These are phyloP conservation scores for Cymodocea nodosa DNA, from an alignment of 116 monocot species.

Conservation along the genomic window DNA sequence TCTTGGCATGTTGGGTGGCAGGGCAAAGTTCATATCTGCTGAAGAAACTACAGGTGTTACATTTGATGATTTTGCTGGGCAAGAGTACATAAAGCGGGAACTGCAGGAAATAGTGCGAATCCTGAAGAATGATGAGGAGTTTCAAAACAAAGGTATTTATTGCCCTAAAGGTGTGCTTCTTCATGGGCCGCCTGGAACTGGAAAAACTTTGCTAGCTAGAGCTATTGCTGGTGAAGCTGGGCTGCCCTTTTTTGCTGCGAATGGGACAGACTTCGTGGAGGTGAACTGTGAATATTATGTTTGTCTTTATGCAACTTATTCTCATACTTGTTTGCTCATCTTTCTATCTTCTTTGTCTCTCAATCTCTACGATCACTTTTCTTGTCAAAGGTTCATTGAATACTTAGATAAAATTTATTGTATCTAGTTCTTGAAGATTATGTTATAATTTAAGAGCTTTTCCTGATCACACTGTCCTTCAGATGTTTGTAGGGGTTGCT, in stretches of 20 bases:
- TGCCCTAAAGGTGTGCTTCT: slow-evolving; percentile 93
- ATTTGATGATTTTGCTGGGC: slow-evolving; percentile 94
- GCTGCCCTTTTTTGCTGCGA: slow-evolving; percentile 86
- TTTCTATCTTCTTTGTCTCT: neutral
- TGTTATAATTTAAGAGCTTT: neutral
- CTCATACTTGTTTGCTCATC: neutral
- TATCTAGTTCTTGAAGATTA: neutral
- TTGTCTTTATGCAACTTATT: neutral
- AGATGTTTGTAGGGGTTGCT: slow-evolving; percentile 98
- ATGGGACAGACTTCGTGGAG: slow-evolving; percentile 95
- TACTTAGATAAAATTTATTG: neutral
- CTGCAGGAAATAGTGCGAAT: slow-evolving; percentile 76
- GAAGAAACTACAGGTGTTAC: slow-evolving; percentile 91
- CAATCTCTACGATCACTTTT: neutral
- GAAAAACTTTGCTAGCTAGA: slow-evolving; percentile 78
- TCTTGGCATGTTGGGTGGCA: slow-evolving; percentile 15
- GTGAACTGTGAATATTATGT: slow-evolving; percentile 8
- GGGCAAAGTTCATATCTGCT: slow-evolving; percentile 88
- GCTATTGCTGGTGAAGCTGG: slow-evolving; percentile 93
- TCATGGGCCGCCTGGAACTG: slow-evolving; percentile 86
- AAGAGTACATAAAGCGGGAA: slow-evolving; percentile 78
- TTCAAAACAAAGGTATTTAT: slow-evolving; percentile 78
- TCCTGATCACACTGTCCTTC: slow-evolving; percentile 2
- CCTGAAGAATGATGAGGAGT: slow-evolving; percentile 73
- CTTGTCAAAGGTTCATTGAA: neutral